These are phyloP conservation scores for Pythium aquatile DNA, from an alignment of 352 stramenopile species.

Conservation along the genomic window DNA sequence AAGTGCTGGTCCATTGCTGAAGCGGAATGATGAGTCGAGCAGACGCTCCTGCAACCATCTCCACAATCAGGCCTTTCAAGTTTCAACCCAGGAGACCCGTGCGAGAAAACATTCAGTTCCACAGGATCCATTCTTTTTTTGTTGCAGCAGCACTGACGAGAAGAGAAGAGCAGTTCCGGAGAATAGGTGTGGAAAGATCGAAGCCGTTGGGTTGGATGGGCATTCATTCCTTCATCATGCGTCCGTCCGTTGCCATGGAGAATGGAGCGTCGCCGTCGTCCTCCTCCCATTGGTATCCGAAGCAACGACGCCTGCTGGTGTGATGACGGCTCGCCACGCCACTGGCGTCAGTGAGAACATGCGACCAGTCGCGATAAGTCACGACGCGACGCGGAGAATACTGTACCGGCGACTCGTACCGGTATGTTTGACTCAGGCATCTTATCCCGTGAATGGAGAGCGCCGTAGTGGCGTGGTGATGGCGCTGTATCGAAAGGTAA, in stretches of 20 bases:
- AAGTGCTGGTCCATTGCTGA: background rate
- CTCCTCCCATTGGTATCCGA: background rate
- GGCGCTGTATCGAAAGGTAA: too few relatives aligned
- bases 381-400: background rate
- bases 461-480: background rate
- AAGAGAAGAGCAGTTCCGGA: too few relatives aligned
- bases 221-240: background rate
- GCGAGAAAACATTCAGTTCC: slow-evolving; percentile 9
- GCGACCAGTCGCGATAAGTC: background rate
- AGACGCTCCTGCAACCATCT: background rate
- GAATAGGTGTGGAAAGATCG: slow-evolving; percentile 5
- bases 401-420: background rate
- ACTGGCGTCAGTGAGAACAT: slow-evolving; percentile 4
- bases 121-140: slow-evolving; percentile 20
- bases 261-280: background rate
- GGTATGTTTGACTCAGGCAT: background rate
- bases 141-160: background rate
- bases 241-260: background rate
- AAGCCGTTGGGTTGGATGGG: background rate
- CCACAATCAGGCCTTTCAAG: background rate
- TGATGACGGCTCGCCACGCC: background rate
- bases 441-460: background rate
- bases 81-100: background rate
- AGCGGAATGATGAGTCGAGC: background rate
- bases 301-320: background rate